Evolutionary conservation across 805 yeast genomes (phyloP), one percentile per base, ranked within the genome.

Genomic region (Phaffomyces thermotolerans): DNA sequence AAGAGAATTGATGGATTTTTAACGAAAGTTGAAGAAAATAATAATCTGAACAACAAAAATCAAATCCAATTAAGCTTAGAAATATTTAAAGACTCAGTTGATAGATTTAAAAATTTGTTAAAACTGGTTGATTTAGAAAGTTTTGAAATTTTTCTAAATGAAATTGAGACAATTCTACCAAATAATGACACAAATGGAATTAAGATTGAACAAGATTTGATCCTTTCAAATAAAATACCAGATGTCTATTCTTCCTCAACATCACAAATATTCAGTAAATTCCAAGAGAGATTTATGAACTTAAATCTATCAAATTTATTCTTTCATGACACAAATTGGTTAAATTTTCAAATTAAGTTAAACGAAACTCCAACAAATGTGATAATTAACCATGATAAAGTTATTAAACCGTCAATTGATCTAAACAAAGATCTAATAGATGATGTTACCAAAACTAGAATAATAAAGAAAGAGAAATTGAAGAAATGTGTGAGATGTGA

Each of bases 321-420:
- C 53, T 78, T 80, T 49, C 77, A 80, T 54, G 79, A 83, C 51
- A 78, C 79, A 1, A 67, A 69, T 24, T 85, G 95, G 95, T 65
- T 85, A 15, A 69, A 72, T 8, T 52, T 76, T 4, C 55, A 58
- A 15, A 52, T 62, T 50, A 37, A 51, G 49, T 8, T 38, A n/a
- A 50, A 43, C 30, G 40, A 46, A 29, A 37, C 69, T 22, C 58
- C 72, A 10, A 46, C 50, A 17, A 56, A 68, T 2, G 61, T 69
- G 14, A 64, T 70, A 8, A 63, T 65, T n/a, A 49, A 57, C 2
- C 49, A 54, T 8, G 56, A 51, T 39, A 69, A 52, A 52, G 66
- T 62, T 6, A 53, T 64, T 6, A 58, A 68, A 12, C 56, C 57
- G 0, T 48, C 58, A 6, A 55, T 66, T 27, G 63, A 66, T 24